phyloP scores from a whole-genome alignment of 768 basidiomycete genomes.

The Clavulina sp. region DNA sequence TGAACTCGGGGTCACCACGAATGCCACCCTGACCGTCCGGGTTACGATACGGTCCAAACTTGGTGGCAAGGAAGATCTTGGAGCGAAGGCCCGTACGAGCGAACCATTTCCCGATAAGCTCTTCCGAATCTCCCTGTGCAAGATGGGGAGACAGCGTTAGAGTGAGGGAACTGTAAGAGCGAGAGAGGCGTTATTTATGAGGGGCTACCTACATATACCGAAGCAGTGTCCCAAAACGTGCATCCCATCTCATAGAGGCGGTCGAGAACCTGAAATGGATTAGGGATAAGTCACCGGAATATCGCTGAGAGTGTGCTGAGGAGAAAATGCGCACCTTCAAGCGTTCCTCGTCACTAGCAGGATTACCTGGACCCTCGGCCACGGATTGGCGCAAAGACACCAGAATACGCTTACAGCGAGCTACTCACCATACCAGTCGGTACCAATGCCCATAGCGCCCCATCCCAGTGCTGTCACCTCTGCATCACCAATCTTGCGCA shows the following conservation, averaged over 20 bases:
- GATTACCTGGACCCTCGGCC: too few species aligned
- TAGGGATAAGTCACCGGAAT: background rate
- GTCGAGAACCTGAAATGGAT: constrained; percentile 22
- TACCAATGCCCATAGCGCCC: too few species aligned
- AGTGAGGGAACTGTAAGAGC: constrained; percentile 4
- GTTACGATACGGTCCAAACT: constrained; percentile 24
- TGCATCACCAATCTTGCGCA: too few species aligned
- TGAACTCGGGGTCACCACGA: constrained; percentile 11
- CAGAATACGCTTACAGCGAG: too few species aligned
- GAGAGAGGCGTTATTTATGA: too few species aligned
- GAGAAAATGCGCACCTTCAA: constrained; percentile 28
- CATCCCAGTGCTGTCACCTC: too few species aligned
- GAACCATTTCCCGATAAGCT: constrained; percentile 34
- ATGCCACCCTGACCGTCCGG: background rate
- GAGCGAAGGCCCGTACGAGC: constrained; percentile 20
- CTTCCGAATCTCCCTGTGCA: constrained; percentile 26
- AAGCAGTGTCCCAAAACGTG: constrained; percentile 28
- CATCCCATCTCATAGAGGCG: constrained; percentile 26
- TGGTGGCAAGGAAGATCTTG: constrained; percentile 45
- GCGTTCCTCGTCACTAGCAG: constrained; percentile 35
- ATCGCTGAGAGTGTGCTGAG: background rate
- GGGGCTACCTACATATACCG: background rate
- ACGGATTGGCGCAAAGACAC: too few species aligned
- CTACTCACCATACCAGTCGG: too few species aligned
- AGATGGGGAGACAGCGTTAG: background rate